Conservation (phyloP, 345 rosid species). For the Rhodomyrtus tomentosa region DNA sequence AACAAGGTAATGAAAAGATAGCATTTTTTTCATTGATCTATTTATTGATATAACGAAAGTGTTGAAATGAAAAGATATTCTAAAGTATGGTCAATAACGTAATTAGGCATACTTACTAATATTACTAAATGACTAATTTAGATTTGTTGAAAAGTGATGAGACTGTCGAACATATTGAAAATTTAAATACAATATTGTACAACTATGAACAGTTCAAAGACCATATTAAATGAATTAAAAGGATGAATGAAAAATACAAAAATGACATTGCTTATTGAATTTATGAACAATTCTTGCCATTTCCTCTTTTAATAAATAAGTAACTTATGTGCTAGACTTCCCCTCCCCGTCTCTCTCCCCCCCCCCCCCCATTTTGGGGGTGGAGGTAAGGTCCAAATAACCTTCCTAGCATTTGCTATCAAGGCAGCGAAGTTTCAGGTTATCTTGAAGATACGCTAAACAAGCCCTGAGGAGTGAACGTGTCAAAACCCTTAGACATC, state of each 20-base stretch:
- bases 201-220: not conserved
- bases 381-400: too few relatives aligned
- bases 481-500: too few relatives aligned
- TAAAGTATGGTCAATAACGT: not conserved
- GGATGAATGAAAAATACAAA: not conserved
- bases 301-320: too few relatives aligned
- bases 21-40: not conserved
- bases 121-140: not conserved
- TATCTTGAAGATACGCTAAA: too few relatives aligned
- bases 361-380: too few relatives aligned
- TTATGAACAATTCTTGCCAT: not conserved
- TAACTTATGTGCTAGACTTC: too few relatives aligned
- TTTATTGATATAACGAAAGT: not conserved
- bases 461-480: too few relatives aligned
- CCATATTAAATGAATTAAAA: not conserved
- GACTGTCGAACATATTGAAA: not conserved
- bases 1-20: not conserved
- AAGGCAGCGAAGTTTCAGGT: too few relatives aligned
- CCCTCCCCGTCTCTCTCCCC: too few relatives aligned
- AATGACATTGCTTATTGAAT: not conserved
- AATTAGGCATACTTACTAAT: not conserved
- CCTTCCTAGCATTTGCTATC: too few relatives aligned
- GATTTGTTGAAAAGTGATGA: not conserved
- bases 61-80: not conserved
- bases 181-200: not conserved